Base-by-base conservation (phyloP, 2,329 filamentous ascomycete species). In the Beauveria australis region DNA sequence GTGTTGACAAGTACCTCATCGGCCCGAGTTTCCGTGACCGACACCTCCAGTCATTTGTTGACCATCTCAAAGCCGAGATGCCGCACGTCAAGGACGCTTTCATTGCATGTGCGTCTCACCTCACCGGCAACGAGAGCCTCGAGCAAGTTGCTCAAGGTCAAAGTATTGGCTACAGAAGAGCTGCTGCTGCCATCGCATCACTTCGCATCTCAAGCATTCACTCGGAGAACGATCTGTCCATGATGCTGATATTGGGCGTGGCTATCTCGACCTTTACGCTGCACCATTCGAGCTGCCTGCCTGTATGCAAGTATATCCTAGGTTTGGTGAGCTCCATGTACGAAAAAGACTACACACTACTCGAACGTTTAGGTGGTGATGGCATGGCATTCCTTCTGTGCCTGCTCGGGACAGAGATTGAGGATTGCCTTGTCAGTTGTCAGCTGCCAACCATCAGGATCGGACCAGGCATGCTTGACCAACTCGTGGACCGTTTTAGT, bases 1-100 rank as follows among this genome's bases (percentile, higher is more conserved):
- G 53, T 14, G 52, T 62, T 8, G 61, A 60, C 61, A 62, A 62
- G 44, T 62, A 60, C 40, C 18, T 62, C 16, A 60, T 62, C 26
- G 56, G 61, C 18, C 57, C 61, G 6, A 62, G 56, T 19, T 62
- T 62, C 26, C 61, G 61, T 19, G 51, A 60, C 16, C 51, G 49
- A 46, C 61, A 62, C 28, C 57, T 55, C n/a, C 61, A 60, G 47
- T 47, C 55, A 18, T 62, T 62, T 41, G 56, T 43, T 6, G 44
- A 59, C 22, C 61, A 62, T 49, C 56, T 62, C 41, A 33, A 51
- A 14, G 43, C 57, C 2, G 61, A 48, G 33, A 52, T 55, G 49
- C 56, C 51, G 5, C 51, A 60, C 30, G 33, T 62, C 14, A 60
- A 49, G 52, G 61, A 62, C 28, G 61, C 56, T 10, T 62, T 62